These are phyloP conservation scores for Acanthamoeba triangularis DNA, from an alignment of 208 protist species.

Conservation along the genomic window DNA sequence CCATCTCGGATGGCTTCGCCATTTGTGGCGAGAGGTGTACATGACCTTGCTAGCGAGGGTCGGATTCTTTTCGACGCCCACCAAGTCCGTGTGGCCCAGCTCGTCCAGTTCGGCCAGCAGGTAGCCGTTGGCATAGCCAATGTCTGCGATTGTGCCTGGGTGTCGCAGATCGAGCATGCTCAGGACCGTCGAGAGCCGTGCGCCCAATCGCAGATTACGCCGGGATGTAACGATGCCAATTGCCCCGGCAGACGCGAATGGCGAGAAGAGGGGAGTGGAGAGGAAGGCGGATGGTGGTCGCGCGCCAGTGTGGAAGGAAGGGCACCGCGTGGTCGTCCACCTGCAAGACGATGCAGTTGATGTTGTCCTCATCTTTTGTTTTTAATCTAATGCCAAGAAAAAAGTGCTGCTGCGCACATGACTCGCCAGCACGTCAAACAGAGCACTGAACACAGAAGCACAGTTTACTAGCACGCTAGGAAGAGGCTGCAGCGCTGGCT, in stretches of 20 bases:
- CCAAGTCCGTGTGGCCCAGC: not conserved
- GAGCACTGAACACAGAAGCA: too few relatives aligned
- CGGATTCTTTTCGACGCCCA: constrained; percentile 2
- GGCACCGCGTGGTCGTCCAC: too few relatives aligned
- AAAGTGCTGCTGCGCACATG: too few relatives aligned
- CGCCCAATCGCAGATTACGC: not conserved
- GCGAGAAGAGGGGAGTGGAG: not conserved
- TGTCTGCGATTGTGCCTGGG: not conserved
- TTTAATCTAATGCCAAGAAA: too few relatives aligned
- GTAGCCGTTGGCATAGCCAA: constrained; percentile 1
- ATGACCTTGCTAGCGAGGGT: not conserved
- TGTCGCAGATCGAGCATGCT: constrained; percentile 15
- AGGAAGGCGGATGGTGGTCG: too few relatives aligned
- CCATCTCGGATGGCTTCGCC: not conserved
- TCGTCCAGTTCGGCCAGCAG: constrained; percentile 14
- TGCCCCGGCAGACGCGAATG: not conserved
- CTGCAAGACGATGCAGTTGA: too few relatives aligned
- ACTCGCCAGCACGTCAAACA: too few relatives aligned
- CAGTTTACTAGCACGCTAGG: too few relatives aligned
- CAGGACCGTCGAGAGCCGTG: not conserved
- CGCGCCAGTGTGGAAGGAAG: too few relatives aligned
- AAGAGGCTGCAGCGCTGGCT: too few relatives aligned
- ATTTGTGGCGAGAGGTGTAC: not conserved
- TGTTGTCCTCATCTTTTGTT: too few relatives aligned
- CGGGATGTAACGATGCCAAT: not conserved